Conservation (phyloP, 2,329 filamentous ascomycete species). For the Botryotinia narcissicola region DNA sequence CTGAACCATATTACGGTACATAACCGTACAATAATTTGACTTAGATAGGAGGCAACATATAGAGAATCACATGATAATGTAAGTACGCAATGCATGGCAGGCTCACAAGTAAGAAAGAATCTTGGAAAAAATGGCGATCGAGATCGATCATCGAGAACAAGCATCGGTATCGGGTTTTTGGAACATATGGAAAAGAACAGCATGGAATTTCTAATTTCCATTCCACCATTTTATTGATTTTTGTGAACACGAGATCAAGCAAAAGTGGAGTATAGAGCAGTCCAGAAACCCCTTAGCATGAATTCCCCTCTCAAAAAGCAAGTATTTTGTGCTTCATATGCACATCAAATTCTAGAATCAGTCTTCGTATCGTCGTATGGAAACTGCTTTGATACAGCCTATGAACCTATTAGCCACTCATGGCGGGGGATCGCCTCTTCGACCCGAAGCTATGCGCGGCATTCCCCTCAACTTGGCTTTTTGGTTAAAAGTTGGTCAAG, state of each 20-base stretch:
- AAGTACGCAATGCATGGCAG: background rate
- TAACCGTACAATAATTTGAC: too few relatives aligned
- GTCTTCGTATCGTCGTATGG: background rate
- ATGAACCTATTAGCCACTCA: background rate
- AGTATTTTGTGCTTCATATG: background rate
- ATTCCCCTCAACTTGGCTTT: background rate
- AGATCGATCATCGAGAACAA: background rate
- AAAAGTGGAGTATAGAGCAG: background rate
- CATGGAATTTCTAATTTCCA: background rate
- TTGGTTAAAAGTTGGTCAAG: slow-evolving; percentile 6
- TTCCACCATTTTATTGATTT: background rate
- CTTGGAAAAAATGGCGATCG: background rate
- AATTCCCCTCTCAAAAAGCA: background rate
- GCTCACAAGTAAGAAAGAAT: background rate
- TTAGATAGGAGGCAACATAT: too few relatives aligned
- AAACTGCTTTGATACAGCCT: background rate
- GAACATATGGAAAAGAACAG: background rate
- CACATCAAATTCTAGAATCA: background rate
- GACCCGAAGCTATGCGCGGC: background rate
- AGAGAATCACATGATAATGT: background rate
- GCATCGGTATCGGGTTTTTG: background rate
- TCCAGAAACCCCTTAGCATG: background rate
- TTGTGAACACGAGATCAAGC: background rate
- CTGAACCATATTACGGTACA: too few relatives aligned
- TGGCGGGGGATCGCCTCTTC: slow-evolving; percentile 1